Evolutionary conservation across 768 basidiomycete genomes (phyloP), one percentile per base, ranked within the genome.

Genomic region (Termitomyces sp.): DNA sequence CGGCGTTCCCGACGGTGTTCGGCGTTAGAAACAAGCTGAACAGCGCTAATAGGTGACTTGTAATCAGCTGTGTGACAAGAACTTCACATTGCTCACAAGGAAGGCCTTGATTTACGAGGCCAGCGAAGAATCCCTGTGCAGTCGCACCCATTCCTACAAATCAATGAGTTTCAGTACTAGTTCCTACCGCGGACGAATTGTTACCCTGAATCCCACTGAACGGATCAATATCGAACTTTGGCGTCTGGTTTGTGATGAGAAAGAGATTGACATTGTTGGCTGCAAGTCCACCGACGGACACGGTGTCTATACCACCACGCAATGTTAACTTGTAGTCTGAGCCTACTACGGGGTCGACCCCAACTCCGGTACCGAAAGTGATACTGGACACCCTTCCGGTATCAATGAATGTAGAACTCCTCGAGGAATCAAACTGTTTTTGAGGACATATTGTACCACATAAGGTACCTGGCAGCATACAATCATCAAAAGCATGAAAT

Each of bases 181-280:
- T 9, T 28, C 45, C 4, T 7, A 29, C 24, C 5, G 54, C n/a
- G 58, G 37, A 46, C 36, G 22, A 26, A 13, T 44, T 20, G 20
- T 47, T 52, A 77, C 79, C 82, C 67, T 80, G 78, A 53, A 83
- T 83, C 4, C 81, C 82, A 59, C 77, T 78, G 75, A 81, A 83
- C 7, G 81, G 81, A 68, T 84, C 78, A 18, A 79, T 75, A 50
- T 73, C 69, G 67, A 84, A 84, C 33, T 73, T 72, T 1, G 75
- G 68, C 0, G 82, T 84, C 68, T 84, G 81, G 59, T 79, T 67
- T 6, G 79, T 80, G 68, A 83, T 81, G 29, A 81, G 74, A 66
- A 78, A 81, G 18, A 84, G 68, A 42, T 64, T 69, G 45, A 77
- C 72, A 41, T 66, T 64, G 5, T 68, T 62, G 5, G 74, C 75